A percentile compares a stretch with the other conserved stretches of the same genome.
Evolutionary conservation across 345 rosid species (phyloP).

Genomic region (Citrus sinensis): DNA sequence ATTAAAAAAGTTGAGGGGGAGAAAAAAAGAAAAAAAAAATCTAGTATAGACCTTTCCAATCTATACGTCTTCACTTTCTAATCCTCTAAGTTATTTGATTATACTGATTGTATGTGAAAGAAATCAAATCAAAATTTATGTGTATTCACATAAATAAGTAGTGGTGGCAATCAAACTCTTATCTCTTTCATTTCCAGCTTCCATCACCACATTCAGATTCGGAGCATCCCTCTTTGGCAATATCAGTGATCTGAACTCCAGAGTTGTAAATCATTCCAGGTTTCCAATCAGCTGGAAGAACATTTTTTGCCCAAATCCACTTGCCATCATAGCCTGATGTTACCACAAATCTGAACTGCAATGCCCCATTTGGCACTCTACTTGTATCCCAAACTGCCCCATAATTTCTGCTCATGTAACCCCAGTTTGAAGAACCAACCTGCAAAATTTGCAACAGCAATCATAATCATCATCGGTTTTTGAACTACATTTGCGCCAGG

Average conservation of each 20-base stretch:
- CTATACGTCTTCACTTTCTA: not conserved
- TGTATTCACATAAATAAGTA: not conserved
- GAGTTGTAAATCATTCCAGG: slow-evolving; percentile 56
- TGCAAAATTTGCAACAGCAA: not conserved
- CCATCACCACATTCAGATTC: slow-evolving; percentile 54
- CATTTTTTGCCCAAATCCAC: slow-evolving; percentile 65
- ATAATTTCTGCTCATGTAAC: slow-evolving; percentile 55
- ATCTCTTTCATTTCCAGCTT: slow-evolving; percentile 42
- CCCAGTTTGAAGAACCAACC: slow-evolving; percentile 75
- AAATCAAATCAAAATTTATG: not conserved
- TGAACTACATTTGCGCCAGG: not conserved
- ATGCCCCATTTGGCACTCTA: slow-evolving; percentile 62
- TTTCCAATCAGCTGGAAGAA: slow-evolving; percentile 75
- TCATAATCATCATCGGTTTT: not conserved
- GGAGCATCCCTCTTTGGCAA: slow-evolving; percentile 85
- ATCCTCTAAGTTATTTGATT: not conserved
- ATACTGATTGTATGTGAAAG: not conserved
- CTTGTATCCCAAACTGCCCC: slow-evolving; percentile 85
- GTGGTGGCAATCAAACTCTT: not conserved
- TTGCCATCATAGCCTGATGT: slow-evolving; percentile 87
- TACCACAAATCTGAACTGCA: slow-evolving; percentile 74
- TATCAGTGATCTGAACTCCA: slow-evolving; percentile 70
- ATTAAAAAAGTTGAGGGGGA: not conserved
- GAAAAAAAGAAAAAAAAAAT: not conserved
- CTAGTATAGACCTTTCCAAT: not conserved